These are phyloP conservation scores for Lolium rigidum DNA, from an alignment of 176 grass and related monocot species.

Conservation along the genomic window DNA sequence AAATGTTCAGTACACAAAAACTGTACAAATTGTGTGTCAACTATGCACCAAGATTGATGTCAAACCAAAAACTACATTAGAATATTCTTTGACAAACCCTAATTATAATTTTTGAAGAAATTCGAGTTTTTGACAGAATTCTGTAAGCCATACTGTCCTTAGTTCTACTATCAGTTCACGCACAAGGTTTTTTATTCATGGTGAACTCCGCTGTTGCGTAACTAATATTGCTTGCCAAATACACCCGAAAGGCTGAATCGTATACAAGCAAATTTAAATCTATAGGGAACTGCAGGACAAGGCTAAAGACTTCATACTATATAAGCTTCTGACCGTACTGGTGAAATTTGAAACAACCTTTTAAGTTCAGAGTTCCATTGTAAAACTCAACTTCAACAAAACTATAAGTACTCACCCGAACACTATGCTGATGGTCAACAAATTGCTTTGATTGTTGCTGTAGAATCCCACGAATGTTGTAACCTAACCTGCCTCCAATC, in stretches of 20 bases:
- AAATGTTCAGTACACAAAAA: conserved; percentile 33
- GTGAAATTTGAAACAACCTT: conserved; percentile 5
- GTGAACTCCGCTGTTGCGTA: not conserved
- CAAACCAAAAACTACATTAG: not conserved
- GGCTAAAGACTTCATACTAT: conserved; percentile 5
- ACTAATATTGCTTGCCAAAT: conserved; percentile 14
- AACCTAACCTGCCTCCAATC: conserved; percentile 97
- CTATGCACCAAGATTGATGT: not conserved
- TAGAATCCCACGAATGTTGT: conserved; percentile 94
- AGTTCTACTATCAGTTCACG: conserved; percentile 25
- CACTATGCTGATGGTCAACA: conserved; percentile 95
- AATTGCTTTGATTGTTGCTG: conserved; percentile 97
- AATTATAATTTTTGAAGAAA: not conserved
- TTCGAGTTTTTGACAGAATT: conserved; percentile 15
- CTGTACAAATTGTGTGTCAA: conserved; percentile 5
- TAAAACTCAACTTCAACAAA: conserved; percentile 22
- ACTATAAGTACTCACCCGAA: conserved; percentile 59
- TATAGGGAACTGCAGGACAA: conserved; percentile 1
- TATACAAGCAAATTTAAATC: conserved; percentile 21
- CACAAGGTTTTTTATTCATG: conserved; percentile 5
- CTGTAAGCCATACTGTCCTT: not conserved
- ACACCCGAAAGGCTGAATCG: not conserved
- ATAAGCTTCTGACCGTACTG: not conserved
- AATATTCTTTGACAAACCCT: conserved; percentile 1
- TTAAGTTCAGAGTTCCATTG: conserved; percentile 2